These are phyloP conservation scores for Striga asiatica DNA, from an alignment of 257 asterid species.

Conservation along the genomic window DNA sequence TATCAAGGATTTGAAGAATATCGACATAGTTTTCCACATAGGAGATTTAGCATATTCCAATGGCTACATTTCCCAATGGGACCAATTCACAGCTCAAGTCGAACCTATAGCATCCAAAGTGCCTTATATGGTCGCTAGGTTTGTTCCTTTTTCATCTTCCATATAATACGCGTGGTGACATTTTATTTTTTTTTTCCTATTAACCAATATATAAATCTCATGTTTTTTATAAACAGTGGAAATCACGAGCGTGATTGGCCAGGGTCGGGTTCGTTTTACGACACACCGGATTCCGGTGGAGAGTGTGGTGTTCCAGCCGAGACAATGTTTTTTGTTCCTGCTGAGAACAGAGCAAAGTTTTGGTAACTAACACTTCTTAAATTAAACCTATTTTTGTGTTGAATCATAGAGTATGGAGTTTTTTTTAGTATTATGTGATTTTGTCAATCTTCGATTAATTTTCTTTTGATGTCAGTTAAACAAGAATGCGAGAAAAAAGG, in stretches of 20 bases:
- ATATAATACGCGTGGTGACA: not conserved
- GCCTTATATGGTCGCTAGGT: slow-evolving; percentile 93
- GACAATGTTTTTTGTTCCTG: slow-evolving; percentile 65
- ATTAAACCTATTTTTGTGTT: not conserved
- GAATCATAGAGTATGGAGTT: too few species aligned
- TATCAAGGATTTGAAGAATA: slow-evolving; percentile 47
- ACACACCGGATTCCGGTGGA: slow-evolving; percentile 57
- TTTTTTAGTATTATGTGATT: too few species aligned
- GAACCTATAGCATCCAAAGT: slow-evolving; percentile 70
- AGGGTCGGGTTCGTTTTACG: slow-evolving; percentile 51
- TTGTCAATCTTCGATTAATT: too few species aligned
- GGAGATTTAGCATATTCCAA: slow-evolving; percentile 53
- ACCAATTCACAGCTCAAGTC: slow-evolving; percentile 84
- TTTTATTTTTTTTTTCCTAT: not conserved
- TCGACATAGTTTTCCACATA: slow-evolving; percentile 49
- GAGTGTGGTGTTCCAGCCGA: slow-evolving; percentile 74
- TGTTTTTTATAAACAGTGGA: slow-evolving; percentile 32
- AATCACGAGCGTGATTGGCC: slow-evolving; percentile 86
- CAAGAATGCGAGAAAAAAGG: too few species aligned
- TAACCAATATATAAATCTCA: slow-evolving; percentile 1
- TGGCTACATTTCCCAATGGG: slow-evolving; percentile 79
- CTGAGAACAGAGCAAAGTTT: slow-evolving; percentile 66
- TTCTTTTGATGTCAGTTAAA: too few species aligned
- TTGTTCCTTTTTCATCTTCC: slow-evolving; percentile 9
- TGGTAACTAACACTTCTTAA: slow-evolving; percentile 32